A percentile compares a stretch with the other conserved stretches of the same genome.
phyloP scores from a whole-genome alignment of 2,329 filamentous ascomycete genomes.

The Talaromyces sp. region DNA sequence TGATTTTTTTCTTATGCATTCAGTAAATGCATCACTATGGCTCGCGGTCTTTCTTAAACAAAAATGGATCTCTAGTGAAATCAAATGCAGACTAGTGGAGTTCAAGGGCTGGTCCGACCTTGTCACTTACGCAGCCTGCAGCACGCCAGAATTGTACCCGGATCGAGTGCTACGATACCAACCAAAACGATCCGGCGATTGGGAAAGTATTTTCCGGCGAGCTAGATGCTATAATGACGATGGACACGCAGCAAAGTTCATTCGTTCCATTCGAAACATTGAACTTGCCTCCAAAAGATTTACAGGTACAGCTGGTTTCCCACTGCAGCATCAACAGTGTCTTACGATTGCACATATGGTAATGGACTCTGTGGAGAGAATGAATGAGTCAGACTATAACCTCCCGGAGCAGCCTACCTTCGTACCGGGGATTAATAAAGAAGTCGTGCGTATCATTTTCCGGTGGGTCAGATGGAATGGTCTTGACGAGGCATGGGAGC shows the following conservation, averaged over 20 bases:
- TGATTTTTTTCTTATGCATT: slow-evolving; percentile 82
- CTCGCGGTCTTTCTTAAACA: slow-evolving; percentile 56
- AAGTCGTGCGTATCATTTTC: not conserved
- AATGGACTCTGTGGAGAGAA: not conserved
- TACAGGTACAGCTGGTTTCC: slow-evolving; percentile 15
- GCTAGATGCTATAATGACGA: slow-evolving; percentile 57
- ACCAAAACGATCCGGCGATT: slow-evolving; percentile 39
- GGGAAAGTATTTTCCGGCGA: slow-evolving; percentile 41
- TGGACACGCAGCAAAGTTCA: slow-evolving; percentile 73
- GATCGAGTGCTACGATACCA: slow-evolving; percentile 57
- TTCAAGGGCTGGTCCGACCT: slow-evolving; percentile 76
- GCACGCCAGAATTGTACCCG: slow-evolving; percentile 54
- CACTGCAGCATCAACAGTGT: not conserved
- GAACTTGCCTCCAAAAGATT: slow-evolving; percentile 43
- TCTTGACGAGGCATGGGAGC: not conserved
- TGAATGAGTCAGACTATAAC: not conserved
- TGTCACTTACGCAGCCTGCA: slow-evolving; percentile 65
- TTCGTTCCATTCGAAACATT: slow-evolving; percentile 64
- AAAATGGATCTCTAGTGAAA: slow-evolving; percentile 53
- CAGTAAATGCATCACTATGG: slow-evolving; percentile 72
- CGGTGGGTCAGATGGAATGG: not conserved
- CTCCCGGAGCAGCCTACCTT: not conserved
- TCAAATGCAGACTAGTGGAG: slow-evolving; percentile 67
- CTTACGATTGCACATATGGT: not conserved
- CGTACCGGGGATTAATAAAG: not conserved